A percentile compares a stretch with the other conserved stretches of the same genome.
Conservation (phyloP, 1,139 yeast species). For the Lodderomyces parapsilosis region DNA sequence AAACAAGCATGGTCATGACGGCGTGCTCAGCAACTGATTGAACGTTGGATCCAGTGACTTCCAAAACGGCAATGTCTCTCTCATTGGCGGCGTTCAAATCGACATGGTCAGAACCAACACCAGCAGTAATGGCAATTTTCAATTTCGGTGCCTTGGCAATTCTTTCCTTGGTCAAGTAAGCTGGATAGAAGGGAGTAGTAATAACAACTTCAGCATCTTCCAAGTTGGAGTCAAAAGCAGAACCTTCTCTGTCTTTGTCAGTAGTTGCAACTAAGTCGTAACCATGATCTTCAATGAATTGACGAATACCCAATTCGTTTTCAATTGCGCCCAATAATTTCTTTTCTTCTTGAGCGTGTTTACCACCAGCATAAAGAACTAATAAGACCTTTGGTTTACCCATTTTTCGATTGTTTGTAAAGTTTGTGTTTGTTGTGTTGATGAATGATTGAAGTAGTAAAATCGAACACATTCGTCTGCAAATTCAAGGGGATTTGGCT, state of each 20-base stretch:
- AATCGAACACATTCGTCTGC: neutral
- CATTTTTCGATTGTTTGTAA: constrained; percentile 9
- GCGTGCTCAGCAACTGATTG: constrained; percentile 83
- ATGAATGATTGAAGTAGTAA: neutral
- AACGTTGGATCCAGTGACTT: constrained; percentile 83
- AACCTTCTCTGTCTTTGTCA: constrained; percentile 49
- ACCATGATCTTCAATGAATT: constrained; percentile 64
- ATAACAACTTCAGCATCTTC: constrained; percentile 63
- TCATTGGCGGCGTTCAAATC: constrained; percentile 74
- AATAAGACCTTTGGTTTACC: constrained; percentile 46
- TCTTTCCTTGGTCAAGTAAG: constrained; percentile 66
- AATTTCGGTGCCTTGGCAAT: constrained; percentile 70
- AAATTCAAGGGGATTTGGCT: neutral
- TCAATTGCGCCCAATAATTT: constrained; percentile 69
- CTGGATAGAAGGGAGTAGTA: constrained; percentile 85
- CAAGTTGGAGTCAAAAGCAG: constrained; percentile 11
- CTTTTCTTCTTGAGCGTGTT: constrained; percentile 60
- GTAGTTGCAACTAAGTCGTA: constrained; percentile 66
- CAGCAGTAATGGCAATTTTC: constrained; percentile 75
- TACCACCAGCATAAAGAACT: constrained; percentile 54
- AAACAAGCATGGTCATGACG: constrained; percentile 66
- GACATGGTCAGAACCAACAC: constrained; percentile 82
- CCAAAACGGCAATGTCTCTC: constrained; percentile 61
- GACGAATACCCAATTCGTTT: constrained; percentile 71
- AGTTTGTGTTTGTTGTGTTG: neutral